Evolutionary conservation across 179 eudicot genomes (phyloP).

Genomic region (Beta corolliflora): DNA sequence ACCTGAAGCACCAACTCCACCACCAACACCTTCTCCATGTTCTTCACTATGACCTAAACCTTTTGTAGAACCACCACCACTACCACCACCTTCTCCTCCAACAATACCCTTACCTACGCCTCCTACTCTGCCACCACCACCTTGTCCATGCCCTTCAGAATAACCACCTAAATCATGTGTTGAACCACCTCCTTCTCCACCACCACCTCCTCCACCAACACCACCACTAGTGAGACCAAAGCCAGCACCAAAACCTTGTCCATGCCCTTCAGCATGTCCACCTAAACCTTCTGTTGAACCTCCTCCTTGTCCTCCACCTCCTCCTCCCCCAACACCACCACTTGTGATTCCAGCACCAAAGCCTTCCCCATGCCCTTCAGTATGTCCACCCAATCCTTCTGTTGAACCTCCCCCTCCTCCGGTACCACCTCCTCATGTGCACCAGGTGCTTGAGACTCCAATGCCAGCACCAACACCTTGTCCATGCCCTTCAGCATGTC

Average conservation of each 20-base stretch:
- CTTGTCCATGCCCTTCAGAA: slow-evolving; percentile 26
- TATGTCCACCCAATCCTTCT: slow-evolving; percentile 23
- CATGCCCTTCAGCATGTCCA: slow-evolving; percentile 11
- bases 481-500: slow-evolving; percentile 29
- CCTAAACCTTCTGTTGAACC: slow-evolving; percentile 4
- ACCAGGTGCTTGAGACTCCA: slow-evolving; percentile 15
- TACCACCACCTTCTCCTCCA: slow-evolving; percentile 15
- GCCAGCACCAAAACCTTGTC: slow-evolving; percentile 18
- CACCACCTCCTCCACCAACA: slow-evolving; percentile 4
- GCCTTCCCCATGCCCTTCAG: slow-evolving; percentile 29
- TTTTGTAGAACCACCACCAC: slow-evolving; percentile 1
- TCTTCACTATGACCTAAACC: slow-evolving; percentile 19
- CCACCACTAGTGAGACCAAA: slow-evolving; percentile 13
- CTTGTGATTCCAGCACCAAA: slow-evolving; percentile 17
- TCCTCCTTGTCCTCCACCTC: slow-evolving; percentile 25
- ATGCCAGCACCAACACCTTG: slow-evolving; percentile 29
- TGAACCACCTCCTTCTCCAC: slow-evolving; percentile 23
- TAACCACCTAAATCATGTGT: background rate
- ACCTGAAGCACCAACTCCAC: slow-evolving; percentile 9
- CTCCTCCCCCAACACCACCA: slow-evolving; percentile 4
- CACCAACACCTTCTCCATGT: slow-evolving; percentile 23
- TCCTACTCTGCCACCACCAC: slow-evolving; percentile 9
- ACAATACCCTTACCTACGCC: background rate
- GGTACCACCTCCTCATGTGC: slow-evolving; percentile 27
- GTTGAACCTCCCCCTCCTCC: slow-evolving; percentile 31